Evolutionary conservation across 148 eudicot species (phyloP), one percentile per base, ranked within the genome.

Genomic region (Chenopodium album): DNA sequence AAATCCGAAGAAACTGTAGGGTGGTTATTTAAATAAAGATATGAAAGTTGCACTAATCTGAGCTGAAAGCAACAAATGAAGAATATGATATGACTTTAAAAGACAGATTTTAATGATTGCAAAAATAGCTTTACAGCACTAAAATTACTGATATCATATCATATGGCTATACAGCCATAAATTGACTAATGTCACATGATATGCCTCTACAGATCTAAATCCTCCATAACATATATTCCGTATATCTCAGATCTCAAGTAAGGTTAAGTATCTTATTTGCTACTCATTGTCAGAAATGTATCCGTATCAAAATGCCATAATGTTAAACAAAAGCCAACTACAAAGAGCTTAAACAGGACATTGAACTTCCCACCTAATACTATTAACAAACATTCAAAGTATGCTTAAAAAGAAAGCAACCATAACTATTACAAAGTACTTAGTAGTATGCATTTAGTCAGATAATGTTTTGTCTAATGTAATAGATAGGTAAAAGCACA

Each of bases 1-100:
- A 93, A 80, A 86, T 93, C 48, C 77, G 98, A 31, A 52, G 41
- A 34, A 86, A 92, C 20, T 93, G 97, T 82, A 85, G 94, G 83
- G 89, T 82, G 41, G 92, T 62, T 83, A 54, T 28, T 13, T 29
- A 17, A 54, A 66, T 63, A 20, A 6, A 14, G 62, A 70, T 23
- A n/a, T 32, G 14, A n/a, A 46, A 46, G 32, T 66, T 20, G 77
- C 32, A 32, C 76, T 60, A 47, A 64, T 63, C 2, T 56, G 22
- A 56, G 19, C 20, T 73, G 32, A 13, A 74, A 74, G 34, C 41
- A 74, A 74, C 26, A 74, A 74, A 52, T 74, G 60, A 48, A 0
- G 62, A 74, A 66, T 34, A 71, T 9, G 50, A 59, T 71, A 50
- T 80, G 80, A 80, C 63, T 76, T 77, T 64, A 56, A 31, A 80